Evolutionary conservation across 495 filamentous ascomycete genomes (phyloP).

Genomic region (Staphylotrichum tortipilum): DNA sequence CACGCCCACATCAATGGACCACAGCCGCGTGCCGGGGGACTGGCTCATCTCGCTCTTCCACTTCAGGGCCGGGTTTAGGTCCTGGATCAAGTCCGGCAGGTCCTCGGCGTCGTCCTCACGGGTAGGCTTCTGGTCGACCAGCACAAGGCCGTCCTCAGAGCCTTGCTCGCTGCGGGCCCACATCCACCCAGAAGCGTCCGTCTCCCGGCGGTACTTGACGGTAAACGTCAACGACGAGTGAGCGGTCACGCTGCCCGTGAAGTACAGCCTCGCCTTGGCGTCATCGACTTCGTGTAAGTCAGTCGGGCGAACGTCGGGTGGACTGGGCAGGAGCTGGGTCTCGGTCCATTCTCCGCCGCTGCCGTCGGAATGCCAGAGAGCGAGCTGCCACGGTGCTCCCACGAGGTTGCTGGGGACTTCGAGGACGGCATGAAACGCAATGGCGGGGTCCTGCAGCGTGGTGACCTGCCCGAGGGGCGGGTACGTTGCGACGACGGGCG

Average conservation of each 20-base stretch:
- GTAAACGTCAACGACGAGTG: conserved; percentile 56
- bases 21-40: conserved; percentile 60
- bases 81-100: conserved; percentile 52
- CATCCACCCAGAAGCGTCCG: conserved; percentile 50
- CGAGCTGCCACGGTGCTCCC: conserved; percentile 58
- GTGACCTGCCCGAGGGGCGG: conserved; percentile 67
- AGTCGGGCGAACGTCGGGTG: conserved; percentile 29
- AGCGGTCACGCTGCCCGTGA: conserved; percentile 34
- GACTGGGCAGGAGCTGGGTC: conserved; percentile 28
- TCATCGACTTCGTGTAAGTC: conserved; percentile 28
- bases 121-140: conserved; percentile 33
- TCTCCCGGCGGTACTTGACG: conserved; percentile 55
- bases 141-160: conserved; percentile 53
- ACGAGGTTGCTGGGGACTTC: conserved; percentile 51
- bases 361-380: conserved; percentile 63
- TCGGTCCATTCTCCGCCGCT: conserved; percentile 39
- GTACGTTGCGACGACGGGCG: conserved; percentile 34
- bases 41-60: conserved; percentile 53
- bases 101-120: conserved; percentile 27
- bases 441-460: conserved; percentile 40
- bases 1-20: conserved; percentile 54
- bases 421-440: conserved; percentile 62
- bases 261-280: conserved; percentile 35
- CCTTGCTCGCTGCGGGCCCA: conserved; percentile 63
- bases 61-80: conserved; percentile 48